These are phyloP conservation scores for Saccharomyces hybrid DNA, from an alignment of 1,139 yeast genomes.

Conservation along the genomic window DNA sequence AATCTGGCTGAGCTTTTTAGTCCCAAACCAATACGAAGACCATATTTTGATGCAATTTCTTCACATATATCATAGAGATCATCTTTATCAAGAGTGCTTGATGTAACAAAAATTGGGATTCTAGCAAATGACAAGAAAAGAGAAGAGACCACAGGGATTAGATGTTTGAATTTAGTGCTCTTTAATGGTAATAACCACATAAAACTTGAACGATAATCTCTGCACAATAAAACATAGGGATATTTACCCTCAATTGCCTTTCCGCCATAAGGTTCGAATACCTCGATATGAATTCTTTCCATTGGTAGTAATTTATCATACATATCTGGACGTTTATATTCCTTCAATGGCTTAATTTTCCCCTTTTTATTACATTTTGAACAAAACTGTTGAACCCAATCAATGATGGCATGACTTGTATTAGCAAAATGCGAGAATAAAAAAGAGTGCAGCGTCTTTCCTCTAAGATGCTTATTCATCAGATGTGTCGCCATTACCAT, in stretches of 20 bases:
- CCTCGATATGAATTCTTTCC: conserved; percentile 29
- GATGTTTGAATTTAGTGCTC: conserved; percentile 18
- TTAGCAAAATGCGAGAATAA: conserved; percentile 24
- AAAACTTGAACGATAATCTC: conserved; percentile 28
- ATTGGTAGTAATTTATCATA: conserved; percentile 21
- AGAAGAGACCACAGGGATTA: conserved; percentile 15
- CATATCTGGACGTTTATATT: conserved; percentile 16
- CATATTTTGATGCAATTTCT: conserved; percentile 19
- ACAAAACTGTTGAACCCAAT: conserved; percentile 21
- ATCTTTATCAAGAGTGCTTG: conserved; percentile 24
- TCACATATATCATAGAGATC: conserved; percentile 28
- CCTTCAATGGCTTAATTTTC: conserved; percentile 11
- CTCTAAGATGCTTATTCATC: conserved; percentile 24
- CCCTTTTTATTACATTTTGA: conserved; percentile 24
- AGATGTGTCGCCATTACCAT: conserved; percentile 27
- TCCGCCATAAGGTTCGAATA: conserved; percentile 22
- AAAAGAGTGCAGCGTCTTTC: conserved; percentile 14
- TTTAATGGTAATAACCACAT: conserved; percentile 28
- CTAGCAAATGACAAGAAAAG: conserved; percentile 21
- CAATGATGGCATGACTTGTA: conserved; percentile 20
- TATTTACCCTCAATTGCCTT: conserved; percentile 23
- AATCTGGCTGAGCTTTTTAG: conserved; percentile 16
- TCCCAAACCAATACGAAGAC: conserved; percentile 27
- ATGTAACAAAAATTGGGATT: conserved; percentile 27
- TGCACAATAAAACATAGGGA: conserved; percentile 24